A percentile compares a stretch with the other conserved stretches of the same genome.
Conservation (phyloP, 2,329 filamentous ascomycete species). For the Colletotrichum shisoi region DNA sequence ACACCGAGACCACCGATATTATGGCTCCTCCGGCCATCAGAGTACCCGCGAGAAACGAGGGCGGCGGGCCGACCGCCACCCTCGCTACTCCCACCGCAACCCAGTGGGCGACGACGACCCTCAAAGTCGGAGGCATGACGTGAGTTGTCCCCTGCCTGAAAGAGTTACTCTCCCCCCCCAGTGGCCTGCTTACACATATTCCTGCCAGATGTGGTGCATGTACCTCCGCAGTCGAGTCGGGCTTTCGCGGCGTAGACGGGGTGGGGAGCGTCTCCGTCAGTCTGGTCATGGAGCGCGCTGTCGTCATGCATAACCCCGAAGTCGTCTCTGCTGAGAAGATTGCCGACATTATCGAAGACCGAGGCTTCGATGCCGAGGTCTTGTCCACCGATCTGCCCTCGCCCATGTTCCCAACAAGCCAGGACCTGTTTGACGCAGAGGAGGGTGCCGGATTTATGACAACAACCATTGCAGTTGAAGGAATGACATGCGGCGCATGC, state of each 20-base stretch:
- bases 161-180: slow-evolving; percentile 4
- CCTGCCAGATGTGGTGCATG: slow-evolving; percentile 82
- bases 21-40: slow-evolving; percentile 63
- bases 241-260: slow-evolving; percentile 82
- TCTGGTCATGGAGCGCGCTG: slow-evolving; percentile 94
- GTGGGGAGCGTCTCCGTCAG: slow-evolving; percentile 89
- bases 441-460: slow-evolving; percentile 59
- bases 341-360: slow-evolving; percentile 86
- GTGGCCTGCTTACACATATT: slow-evolving; percentile 47
- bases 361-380: slow-evolving; percentile 90
- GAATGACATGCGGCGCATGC: slow-evolving; percentile 92
- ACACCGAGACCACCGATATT: slow-evolving; percentile 11
- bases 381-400: slow-evolving; percentile 79
- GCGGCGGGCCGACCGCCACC: slow-evolving; percentile 42
- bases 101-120: slow-evolving; percentile 86
- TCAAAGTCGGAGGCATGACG: slow-evolving; percentile 90
- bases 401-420: slow-evolving; percentile 53
- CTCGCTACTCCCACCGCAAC: slow-evolving; percentile 53
- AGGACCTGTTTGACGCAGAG: slow-evolving; percentile 48
- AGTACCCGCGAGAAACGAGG: slow-evolving; percentile 54
- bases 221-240: slow-evolving; percentile 92
- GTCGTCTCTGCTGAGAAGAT: slow-evolving; percentile 78
- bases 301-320: slow-evolving; percentile 84
- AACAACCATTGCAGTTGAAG: slow-evolving; percentile 80
- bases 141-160: slow-evolving; percentile 52